These are phyloP conservation scores for Colletotrichum tofieldiae DNA, from an alignment of 2,329 filamentous ascomycete species.

Conservation along the genomic window DNA sequence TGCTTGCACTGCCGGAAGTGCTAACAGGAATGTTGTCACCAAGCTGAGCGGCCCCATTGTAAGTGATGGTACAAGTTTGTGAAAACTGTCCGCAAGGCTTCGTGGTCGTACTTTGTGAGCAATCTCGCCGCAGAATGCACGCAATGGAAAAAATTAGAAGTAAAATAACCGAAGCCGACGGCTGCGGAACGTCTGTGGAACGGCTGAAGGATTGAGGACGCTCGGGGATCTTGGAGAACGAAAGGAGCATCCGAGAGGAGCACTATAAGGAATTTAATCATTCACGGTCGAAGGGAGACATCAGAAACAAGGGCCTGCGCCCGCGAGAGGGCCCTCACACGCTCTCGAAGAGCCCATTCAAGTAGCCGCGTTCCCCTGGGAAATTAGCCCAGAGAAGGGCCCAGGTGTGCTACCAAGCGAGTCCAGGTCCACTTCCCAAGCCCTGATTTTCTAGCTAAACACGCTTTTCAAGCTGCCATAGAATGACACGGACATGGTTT, in stretches of 20 bases:
- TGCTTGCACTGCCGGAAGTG: neutral
- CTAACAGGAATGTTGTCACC: neutral
- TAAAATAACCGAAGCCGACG: neutral
- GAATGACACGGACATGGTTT: neutral
- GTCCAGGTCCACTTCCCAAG: neutral
- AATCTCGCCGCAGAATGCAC: neutral
- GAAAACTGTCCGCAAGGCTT: neutral
- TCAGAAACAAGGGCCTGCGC: neutral
- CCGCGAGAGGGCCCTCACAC: neutral
- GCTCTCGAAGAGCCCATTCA: neutral
- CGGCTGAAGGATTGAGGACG: neutral
- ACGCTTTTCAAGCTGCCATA: neutral
- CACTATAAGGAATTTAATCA: neutral
- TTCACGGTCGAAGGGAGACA: neutral
- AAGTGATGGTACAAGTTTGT: neutral
- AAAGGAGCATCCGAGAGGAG: neutral
- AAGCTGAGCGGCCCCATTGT: neutral
- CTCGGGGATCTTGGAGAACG: no score
- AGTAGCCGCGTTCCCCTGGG: neutral
- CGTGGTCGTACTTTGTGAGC: neutral
- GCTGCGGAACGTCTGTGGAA: no score
- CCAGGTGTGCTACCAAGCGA: conserved; percentile 2
- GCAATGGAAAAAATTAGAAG: neutral
- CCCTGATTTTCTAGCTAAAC: neutral
- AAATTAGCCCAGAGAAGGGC: neutral